phyloP scores from a whole-genome alignment of 805 yeast species.

The Candida vartiovaarae region DNA sequence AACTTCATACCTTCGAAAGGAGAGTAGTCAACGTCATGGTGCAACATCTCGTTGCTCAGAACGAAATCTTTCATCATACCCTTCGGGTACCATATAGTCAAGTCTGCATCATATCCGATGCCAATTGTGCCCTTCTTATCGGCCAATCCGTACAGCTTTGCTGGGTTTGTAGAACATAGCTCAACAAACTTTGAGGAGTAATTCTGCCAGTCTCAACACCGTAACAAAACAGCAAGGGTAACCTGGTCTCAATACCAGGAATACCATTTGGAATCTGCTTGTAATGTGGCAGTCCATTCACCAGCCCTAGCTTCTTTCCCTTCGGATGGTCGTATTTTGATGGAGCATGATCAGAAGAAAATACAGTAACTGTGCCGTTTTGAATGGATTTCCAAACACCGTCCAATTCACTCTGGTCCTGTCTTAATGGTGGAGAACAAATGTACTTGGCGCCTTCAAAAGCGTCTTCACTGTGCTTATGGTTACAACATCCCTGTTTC shows the following conservation, averaged over 20 bases:
- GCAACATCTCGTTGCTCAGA: conserved; percentile 26
- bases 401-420: conserved; percentile 30
- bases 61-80: conserved; percentile 23
- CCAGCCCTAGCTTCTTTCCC: conserved; percentile 37
- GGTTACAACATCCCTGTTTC: conserved; percentile 22
- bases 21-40: conserved; percentile 33
- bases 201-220: conserved; percentile 38
- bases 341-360: conserved; percentile 42
- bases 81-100: conserved; percentile 41
- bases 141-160: conserved; percentile 37
- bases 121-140: conserved; percentile 35
- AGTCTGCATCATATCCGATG: conserved; percentile 43
- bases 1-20: conserved; percentile 34
- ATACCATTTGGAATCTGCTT: conserved; percentile 41
- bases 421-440: conserved; percentile 45
- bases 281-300: conserved; percentile 34
- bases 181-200: conserved; percentile 38
- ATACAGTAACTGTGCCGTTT: conserved; percentile 41
- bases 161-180: conserved; percentile 38
- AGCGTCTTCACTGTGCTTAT: conserved; percentile 23
- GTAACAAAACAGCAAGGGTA: conserved; percentile 36
- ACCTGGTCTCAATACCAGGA: conserved; percentile 42
- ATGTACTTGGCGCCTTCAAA: conserved; percentile 44
- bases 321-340: conserved; percentile 32
- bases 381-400: conserved; percentile 39